Conservation (phyloP, 2,329 filamentous ascomycete genomes). For the Cephalotrichum gorgonifer region DNA sequence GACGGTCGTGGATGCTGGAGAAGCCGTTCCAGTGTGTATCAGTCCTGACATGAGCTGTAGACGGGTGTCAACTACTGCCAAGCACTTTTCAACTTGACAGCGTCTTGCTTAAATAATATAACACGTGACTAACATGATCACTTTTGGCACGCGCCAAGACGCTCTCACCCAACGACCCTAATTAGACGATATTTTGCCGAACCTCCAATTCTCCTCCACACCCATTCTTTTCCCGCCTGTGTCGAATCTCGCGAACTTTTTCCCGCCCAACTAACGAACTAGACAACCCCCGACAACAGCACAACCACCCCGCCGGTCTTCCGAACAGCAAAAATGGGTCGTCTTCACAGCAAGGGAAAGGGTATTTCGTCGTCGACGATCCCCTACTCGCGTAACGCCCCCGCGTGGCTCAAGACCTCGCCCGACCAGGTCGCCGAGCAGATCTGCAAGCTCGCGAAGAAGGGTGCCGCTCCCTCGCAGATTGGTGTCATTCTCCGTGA, state of each 20-base stretch:
- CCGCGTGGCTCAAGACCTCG: constrained; percentile 97
- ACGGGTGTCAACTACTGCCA: too few relatives aligned
- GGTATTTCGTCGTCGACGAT: constrained; percentile 93
- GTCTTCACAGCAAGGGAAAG: constrained; percentile 99
- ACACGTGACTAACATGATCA: not conserved
- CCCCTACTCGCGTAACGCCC: constrained; percentile 89
- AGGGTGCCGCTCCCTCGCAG: constrained; percentile 96
- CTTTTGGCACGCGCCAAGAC: not conserved
- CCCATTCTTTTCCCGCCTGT: not conserved
- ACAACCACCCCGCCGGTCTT: constrained; percentile 4
- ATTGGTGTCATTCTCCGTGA: constrained; percentile 98
- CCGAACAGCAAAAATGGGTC: constrained; percentile 65
- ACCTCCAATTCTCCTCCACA: constrained; percentile 8
- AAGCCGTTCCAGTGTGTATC: too few relatives aligned
- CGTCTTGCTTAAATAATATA: not conserved
- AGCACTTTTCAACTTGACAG: too few relatives aligned
- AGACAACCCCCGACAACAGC: constrained; percentile 21
- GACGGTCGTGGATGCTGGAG: too few relatives aligned
- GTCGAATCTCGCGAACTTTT: constrained; percentile 7
- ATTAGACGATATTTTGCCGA: constrained; percentile 32
- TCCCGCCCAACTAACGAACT: constrained; percentile 6
- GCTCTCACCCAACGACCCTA: constrained; percentile 22
- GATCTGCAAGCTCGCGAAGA: constrained; percentile 98
- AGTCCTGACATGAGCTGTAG: too few relatives aligned
- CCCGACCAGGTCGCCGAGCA: constrained; percentile 98